Percentiles rank a stretch among this genome's conserved stretches.
These are phyloP conservation scores for Raddia distichophylla DNA, from an alignment of 176 grass and related monocot species.

Conservation along the genomic window DNA sequence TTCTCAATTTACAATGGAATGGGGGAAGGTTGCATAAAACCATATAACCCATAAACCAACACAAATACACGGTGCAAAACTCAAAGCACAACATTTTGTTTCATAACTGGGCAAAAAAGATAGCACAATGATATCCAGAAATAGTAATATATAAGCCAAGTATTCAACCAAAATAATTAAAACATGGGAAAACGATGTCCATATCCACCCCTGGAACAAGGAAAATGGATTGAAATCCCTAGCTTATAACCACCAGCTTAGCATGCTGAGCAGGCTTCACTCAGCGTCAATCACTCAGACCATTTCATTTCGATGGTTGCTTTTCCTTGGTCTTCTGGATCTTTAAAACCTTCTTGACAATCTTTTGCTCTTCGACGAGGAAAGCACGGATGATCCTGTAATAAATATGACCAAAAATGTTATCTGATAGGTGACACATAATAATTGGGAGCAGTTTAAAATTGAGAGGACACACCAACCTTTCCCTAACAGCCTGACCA, in stretches of 20 bases:
- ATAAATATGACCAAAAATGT: constrained; percentile 7
- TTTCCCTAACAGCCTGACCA: constrained; percentile 64
- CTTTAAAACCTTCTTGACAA: constrained; percentile 97
- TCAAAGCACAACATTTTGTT: not conserved
- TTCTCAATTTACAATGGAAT: not conserved
- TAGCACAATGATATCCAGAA: not conserved
- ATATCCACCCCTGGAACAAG: constrained; percentile 18
- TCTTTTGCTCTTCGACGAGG: constrained; percentile 92
- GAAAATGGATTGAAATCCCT: constrained; percentile 40
- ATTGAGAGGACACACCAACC: constrained; percentile 31
- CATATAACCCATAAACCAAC: not conserved
- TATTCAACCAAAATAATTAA: constrained; percentile 13
- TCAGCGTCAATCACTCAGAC: not conserved
- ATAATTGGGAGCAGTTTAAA: not conserved
- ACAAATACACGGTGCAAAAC: not conserved
- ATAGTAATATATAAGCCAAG: constrained; percentile 3
- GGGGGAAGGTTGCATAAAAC: not conserved
- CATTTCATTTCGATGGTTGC: constrained; percentile 55
- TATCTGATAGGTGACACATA: not conserved
- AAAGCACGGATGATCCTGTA: constrained; percentile 86
- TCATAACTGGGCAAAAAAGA: not conserved
- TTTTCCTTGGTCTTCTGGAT: constrained; percentile 91
- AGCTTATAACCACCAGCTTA: constrained; percentile 35
- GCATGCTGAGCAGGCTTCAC: constrained; percentile 17
- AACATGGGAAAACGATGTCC: constrained; percentile 31